A percentile compares a stretch with the other conserved stretches of the same genome.
Evolutionary conservation across 2,329 filamentous ascomycete genomes (phyloP).

Genomic region (Huntiella moniliformis): DNA sequence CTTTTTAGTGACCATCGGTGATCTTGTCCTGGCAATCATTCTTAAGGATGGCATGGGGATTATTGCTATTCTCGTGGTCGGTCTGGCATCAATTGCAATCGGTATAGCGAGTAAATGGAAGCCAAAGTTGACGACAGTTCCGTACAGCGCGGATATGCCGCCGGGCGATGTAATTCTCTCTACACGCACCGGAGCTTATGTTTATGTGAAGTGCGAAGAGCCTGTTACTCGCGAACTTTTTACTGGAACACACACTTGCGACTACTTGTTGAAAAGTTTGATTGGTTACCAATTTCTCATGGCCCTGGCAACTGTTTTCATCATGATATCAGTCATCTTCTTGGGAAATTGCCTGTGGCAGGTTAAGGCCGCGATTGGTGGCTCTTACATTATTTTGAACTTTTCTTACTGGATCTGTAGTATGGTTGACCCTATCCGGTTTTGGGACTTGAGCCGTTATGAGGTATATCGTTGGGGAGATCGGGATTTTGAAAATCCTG

Average conservation of each 20-base stretch:
- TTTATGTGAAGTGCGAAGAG: constrained; percentile 38
- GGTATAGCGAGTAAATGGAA: constrained; percentile 40
- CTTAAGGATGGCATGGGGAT: constrained; percentile 21
- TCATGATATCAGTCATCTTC: constrained; percentile 43
- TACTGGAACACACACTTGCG: constrained; percentile 39
- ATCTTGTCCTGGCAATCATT: constrained; percentile 21
- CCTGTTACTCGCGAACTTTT: constrained; percentile 45
- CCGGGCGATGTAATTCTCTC: constrained; percentile 41
- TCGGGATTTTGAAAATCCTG: constrained; percentile 7
- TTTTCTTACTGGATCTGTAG: constrained; percentile 39
- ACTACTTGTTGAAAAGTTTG: constrained; percentile 28
- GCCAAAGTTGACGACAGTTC: constrained; percentile 33
- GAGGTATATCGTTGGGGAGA: constrained; percentile 21
- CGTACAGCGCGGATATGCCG: constrained; percentile 29
- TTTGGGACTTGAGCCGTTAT: constrained; percentile 41
- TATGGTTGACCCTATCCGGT: constrained; percentile 27
- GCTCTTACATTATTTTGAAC: constrained; percentile 39
- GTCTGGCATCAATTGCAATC: constrained; percentile 32
- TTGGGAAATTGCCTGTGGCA: constrained; percentile 44
- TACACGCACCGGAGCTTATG: constrained; percentile 39
- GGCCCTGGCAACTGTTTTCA: constrained; percentile 36
- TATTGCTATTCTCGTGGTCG: constrained; percentile 30
- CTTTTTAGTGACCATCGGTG: constrained; percentile 28
- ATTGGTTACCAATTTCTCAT: constrained; percentile 34
- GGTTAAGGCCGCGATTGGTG: constrained; percentile 39